A percentile compares a stretch with the other conserved stretches of the same genome.
These are phyloP conservation scores for Vitis amurensis DNA, from an alignment of 164 flowering plant species.

Conservation along the genomic window DNA sequence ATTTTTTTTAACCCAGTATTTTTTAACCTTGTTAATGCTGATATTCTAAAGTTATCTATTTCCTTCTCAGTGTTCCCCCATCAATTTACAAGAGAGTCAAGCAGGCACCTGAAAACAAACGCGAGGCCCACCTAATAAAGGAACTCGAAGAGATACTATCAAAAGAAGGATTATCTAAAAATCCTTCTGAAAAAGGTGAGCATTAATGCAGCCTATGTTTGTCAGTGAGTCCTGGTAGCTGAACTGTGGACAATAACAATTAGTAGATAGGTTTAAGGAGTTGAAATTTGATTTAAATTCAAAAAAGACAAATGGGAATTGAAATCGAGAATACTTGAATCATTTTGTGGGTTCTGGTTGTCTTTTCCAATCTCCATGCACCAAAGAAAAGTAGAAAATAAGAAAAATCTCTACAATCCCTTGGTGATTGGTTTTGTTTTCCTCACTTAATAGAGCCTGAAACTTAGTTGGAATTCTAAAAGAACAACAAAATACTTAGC, in stretches of 20 bases:
- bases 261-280: too few relatives aligned
- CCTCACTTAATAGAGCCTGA: too few relatives aligned
- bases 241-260: background rate
- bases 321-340: too few relatives aligned
- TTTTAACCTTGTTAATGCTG: background rate
- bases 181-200: slow-evolving; percentile 91
- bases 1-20: background rate
- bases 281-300: too few relatives aligned
- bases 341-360: too few relatives aligned
- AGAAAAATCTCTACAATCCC: too few relatives aligned
- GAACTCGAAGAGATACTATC: slow-evolving; percentile 78
- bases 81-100: slow-evolving; percentile 76
- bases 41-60: slow-evolving; percentile 3
- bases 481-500: too few relatives aligned
- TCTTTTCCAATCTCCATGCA: too few relatives aligned
- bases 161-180: slow-evolving; percentile 76
- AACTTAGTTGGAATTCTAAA: too few relatives aligned
- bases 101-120: slow-evolving; percentile 82
- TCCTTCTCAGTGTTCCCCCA: slow-evolving; percentile 69
- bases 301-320: too few relatives aligned
- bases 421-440: too few relatives aligned
- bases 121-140: slow-evolving; percentile 66
- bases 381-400: too few relatives aligned
- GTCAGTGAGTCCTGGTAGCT: background rate
- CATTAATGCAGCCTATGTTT: background rate